Evolutionary conservation across 352 stramenopile species (phyloP), one percentile per base, ranked within the genome.

Genomic region (Elongisporangium undulatum): DNA sequence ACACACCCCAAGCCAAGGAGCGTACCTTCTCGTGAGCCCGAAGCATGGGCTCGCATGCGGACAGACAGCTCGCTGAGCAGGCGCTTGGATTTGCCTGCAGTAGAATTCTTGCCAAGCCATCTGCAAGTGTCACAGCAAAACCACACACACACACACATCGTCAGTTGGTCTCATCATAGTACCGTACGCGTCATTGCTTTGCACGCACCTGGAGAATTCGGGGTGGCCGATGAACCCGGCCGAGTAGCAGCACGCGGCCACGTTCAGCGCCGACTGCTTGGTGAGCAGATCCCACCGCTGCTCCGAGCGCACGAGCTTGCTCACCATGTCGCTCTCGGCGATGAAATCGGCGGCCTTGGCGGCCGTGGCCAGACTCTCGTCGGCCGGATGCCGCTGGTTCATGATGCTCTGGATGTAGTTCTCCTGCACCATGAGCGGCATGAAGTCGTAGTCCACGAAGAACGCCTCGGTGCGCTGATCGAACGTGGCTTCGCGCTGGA

Each of bases 371-470:
- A 99, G 68, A 56, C 90, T 92, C 48, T 95, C 74, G 20, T 92
- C 74, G 0, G 75, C 81, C 38, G 76, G 77, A 17, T 63, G 82
- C 38, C 72, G 64, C 63, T 92, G 86, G 60, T 80, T 88, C 77
- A 89, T 89, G 56, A 95, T 83, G 58, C 82, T 92, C 55, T 88
- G 72, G 34, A 94, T 87, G 66, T 93, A 90, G 59, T 96, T 86
- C 67, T 92, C 87, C 64, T 99, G 94, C 5, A 99, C 71, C 72
- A 99, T 92, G 24, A 99, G 75, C 17, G 97, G 97, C 74, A 98
- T 97, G 39, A 99, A 77, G 70, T 97, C 94, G 68, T 99, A 99
- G 74, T 99, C 97, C 16, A 98, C 95, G 73, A 99, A 99, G 74
- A 98, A 99, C 10, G 95, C 93, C 72, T 99, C 95, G 58, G 94